Base-by-base conservation (phyloP, 805 yeast genomes). In the Metschnikowia amazonensis region DNA sequence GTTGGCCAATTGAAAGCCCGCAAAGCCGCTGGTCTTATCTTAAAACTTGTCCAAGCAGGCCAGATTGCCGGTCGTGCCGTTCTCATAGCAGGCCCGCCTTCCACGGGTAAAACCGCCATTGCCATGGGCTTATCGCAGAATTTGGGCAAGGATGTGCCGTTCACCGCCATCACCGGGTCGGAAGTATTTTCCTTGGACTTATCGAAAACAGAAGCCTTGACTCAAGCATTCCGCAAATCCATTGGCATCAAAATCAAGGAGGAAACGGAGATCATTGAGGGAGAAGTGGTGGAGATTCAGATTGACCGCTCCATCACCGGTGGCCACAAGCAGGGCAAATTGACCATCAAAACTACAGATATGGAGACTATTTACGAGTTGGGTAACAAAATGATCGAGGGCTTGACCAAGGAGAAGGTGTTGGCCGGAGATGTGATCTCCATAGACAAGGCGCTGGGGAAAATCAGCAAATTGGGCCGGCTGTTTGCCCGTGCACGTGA, bases 331-430 rank as follows among this genome's bases (percentile, higher is more conserved):
- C 98, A 95, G 67, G 98, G 99, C 35, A 94, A 94, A 68, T 81
- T 95, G 59, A 94, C 99, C 16, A 92, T 94, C 65, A 94, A 89
- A 64, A 87, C 98, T 38, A 94, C 98, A 34, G 96, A 94, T 65
- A 95, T 94, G 96, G 99, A 95, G 68, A 92, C 99, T 21, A 89
- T 94, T 51, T 94, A 94, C 69, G 99, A 94, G 69, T 75, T 89
- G 60, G 97, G 97, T 46, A 82, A 83, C 60, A 89, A 89, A 69
- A 89, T 89, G 96, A 89, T 89, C 61, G 97, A 89, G 57, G 86
- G 96, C 3, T 78, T 94, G 62, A 85, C 95, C 52, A 88, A 86
- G 66, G 99, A 94, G 67, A 92, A 92, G 65, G 94, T 94, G 23
- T 76, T 92, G 48, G 97, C 98, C 10, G 99, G 99, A 46, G 99